Evolutionary conservation across 768 basidiomycete species (phyloP).

Genomic region (Jaapia argillacea): DNA sequence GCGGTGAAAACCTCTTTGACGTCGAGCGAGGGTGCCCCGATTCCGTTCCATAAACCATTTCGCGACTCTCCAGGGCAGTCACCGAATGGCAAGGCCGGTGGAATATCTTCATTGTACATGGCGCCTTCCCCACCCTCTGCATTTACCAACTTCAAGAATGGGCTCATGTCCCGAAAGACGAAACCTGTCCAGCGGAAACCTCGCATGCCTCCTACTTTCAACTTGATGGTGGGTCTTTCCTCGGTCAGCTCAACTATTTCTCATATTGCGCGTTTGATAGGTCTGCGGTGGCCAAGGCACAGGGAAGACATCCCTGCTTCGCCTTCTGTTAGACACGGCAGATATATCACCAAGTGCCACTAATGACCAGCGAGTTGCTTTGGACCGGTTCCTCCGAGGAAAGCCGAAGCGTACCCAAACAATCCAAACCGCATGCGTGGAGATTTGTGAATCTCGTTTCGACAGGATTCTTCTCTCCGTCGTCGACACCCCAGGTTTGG

Average conservation of each 20-base stretch:
- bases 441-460: conserved; percentile 77
- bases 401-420: conserved; percentile 47
- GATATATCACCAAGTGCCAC: conserved; percentile 75
- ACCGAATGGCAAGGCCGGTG: conserved; percentile 15
- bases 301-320: conserved; percentile 77
- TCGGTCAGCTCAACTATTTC: background rate
- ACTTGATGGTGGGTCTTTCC: conserved; percentile 57
- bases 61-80: conserved; percentile 22
- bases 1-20: conserved; percentile 62
- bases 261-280: conserved; percentile 23
- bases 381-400: conserved; percentile 57
- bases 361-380: conserved; percentile 54
- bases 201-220: conserved; percentile 69
- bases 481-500: conserved; percentile 80
- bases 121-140: conserved; percentile 44
- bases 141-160: conserved; percentile 45
- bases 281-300: conserved; percentile 74
- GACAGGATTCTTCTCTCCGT: conserved; percentile 73
- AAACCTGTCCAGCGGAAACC: conserved; percentile 56
- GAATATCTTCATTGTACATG: conserved; percentile 67
- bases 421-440: conserved; percentile 63
- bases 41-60: conserved; percentile 82
- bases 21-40: conserved; percentile 32
- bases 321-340: conserved; percentile 75
- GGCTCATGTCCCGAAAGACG: conserved; percentile 16